Base-by-base conservation (phyloP, 2,329 filamentous ascomycete genomes). In the Emergomyces orientalis region DNA sequence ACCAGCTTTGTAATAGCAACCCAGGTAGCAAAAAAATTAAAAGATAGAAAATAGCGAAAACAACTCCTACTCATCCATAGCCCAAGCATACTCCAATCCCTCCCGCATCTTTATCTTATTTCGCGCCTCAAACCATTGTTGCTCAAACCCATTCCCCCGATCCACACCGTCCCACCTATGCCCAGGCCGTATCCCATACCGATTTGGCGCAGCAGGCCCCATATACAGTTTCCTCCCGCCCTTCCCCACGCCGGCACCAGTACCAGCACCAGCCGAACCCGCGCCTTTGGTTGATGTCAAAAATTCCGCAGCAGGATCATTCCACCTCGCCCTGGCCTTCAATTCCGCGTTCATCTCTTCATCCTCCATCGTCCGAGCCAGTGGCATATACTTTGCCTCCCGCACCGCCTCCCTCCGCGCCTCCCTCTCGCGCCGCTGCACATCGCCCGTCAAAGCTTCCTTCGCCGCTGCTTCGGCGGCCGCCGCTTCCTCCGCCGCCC, bases 81-180 rank as follows among this genome's bases (percentile, higher is more conserved):
- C 90, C 94, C 93, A 99, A 39, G 88, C 86, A 75, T 97, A 97
- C 70, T 93, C 87, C 71, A 97, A 75, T 39, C 88, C 88, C 75
- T 89, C 88, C 69, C 88, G 86, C 73, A 91, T 86, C 70, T 87
- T 86, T 68, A 84, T 84, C 68, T 86, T 81, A 74, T 97, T 97
- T 67, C 92, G 80, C 1, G 91, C 90, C 73, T 89, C 91, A 78
- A 97, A 97, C 78, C 92, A 89, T 72, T 97, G 88, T 65, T 85
- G 88, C 78, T 99, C 94, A 73, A 97, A 97, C 0, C 93, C 93
- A 77, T 91, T 99, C 25, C 90, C 83, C 67, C 94, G 82, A 79
- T 99, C 94, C 22, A 99, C 94, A 6, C 95, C 94, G 80, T 99
- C 94, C 94, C 94, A 99, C 67, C 90, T 82, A 78, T 96, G 91